These are phyloP conservation scores for Santalum album DNA, from an alignment of 164 flowering plant species.

Conservation along the genomic window DNA sequence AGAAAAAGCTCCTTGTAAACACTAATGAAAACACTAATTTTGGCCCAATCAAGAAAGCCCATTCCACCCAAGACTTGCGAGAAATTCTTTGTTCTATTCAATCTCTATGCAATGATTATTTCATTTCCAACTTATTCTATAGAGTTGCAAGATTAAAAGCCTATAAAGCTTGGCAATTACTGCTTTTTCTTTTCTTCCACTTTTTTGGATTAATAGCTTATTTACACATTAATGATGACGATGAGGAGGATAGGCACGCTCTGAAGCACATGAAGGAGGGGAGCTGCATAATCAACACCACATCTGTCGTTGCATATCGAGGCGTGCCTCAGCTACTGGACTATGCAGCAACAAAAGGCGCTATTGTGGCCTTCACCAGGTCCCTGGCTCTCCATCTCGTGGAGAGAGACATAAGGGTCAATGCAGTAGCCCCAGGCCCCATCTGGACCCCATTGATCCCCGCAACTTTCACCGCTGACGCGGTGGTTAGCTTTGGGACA, in stretches of 20 bases:
- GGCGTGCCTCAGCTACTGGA: background rate
- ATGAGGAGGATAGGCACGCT: conserved; percentile 32
- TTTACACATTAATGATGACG: background rate
- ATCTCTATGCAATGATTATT: too few species aligned
- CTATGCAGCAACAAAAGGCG: background rate
- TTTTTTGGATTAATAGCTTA: too few species aligned
- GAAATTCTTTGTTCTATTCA: too few species aligned
- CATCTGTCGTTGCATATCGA: too few species aligned
- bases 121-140: too few species aligned
- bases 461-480: background rate
- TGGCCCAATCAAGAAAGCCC: too few species aligned
- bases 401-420: background rate
- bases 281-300: conserved; percentile 48
- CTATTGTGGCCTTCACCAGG: background rate
- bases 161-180: too few species aligned
- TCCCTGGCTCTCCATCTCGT: background rate
- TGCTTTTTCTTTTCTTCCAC: too few species aligned
- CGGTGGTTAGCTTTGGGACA: background rate
- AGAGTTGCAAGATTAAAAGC: too few species aligned
- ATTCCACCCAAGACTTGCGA: too few species aligned
- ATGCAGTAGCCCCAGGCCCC: background rate
- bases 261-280: conserved; percentile 75
- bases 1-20: too few species aligned
- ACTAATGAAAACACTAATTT: too few species aligned
- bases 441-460: background rate